Evolutionary conservation across 441 rosid species (phyloP).

Genomic region (Brassica balearica): DNA sequence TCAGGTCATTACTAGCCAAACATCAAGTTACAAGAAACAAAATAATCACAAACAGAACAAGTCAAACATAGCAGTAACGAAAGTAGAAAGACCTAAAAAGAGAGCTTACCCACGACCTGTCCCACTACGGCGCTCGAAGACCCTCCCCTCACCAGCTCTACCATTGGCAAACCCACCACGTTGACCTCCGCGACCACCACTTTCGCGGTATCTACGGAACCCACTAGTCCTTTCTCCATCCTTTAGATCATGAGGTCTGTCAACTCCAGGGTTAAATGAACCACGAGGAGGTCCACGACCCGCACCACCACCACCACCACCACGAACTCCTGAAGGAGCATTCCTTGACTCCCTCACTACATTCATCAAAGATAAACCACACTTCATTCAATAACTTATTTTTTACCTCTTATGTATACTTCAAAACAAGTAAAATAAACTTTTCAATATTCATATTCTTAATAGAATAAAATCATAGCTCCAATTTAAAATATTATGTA

Average conservation of each 20-base stretch:
- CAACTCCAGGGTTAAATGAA: constrained; percentile 20
- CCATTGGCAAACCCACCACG: constrained; percentile 40
- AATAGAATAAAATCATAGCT: background rate
- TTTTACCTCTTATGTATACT: background rate
- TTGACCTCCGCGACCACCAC: constrained; percentile 31
- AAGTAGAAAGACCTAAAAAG: background rate
- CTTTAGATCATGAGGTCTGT: background rate
- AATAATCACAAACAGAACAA: background rate
- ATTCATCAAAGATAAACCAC: background rate
- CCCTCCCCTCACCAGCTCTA: constrained; percentile 39
- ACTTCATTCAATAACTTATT: background rate
- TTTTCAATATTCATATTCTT: background rate
- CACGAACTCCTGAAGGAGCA: constrained; percentile 35
- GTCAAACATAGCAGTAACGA: background rate
- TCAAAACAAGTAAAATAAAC: background rate
- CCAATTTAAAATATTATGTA: background rate
- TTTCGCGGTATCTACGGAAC: constrained; percentile 22
- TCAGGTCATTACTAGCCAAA: constrained; percentile 38
- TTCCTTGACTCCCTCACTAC: constrained; percentile 42
- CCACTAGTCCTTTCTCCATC: constrained; percentile 41
- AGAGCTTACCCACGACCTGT: constrained; percentile 44
- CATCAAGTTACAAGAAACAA: background rate
- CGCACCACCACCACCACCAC: constrained; percentile 13
- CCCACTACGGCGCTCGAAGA: constrained; percentile 41
- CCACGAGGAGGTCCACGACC: constrained; percentile 35